Evolutionary conservation across 768 basidiomycete species (phyloP).

Genomic region (Crassisporium funariophilum): DNA sequence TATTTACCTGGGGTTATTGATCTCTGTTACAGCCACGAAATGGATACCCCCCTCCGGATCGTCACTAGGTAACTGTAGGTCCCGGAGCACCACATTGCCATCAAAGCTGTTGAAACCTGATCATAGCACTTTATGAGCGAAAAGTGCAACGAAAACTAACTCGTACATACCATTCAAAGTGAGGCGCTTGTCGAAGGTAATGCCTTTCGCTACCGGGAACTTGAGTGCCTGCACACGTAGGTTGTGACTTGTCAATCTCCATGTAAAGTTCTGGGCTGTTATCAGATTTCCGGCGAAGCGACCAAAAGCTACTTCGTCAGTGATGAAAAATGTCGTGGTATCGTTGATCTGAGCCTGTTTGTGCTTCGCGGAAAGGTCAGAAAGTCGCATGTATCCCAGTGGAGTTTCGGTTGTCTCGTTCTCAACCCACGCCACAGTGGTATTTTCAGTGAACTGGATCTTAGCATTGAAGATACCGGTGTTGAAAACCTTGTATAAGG

Average conservation of each 20-base stretch:
- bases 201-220: slow-evolving; percentile 66
- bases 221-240: slow-evolving; percentile 65
- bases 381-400: slow-evolving; percentile 57
- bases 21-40: slow-evolving; percentile 55
- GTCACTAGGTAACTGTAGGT: slow-evolving; percentile 68
- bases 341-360: slow-evolving; percentile 67
- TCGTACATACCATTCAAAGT: slow-evolving; percentile 50
- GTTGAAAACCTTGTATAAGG: slow-evolving; percentile 53
- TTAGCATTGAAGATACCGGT: slow-evolving; percentile 66
- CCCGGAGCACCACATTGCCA: slow-evolving; percentile 53
- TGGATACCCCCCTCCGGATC: slow-evolving; percentile 68
- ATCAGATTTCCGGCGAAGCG: slow-evolving; percentile 65
- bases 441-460: slow-evolving; percentile 59
- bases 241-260: slow-evolving; percentile 59
- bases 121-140: background rate
- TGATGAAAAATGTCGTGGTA: slow-evolving; percentile 57
- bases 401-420: slow-evolving; percentile 44
- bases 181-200: slow-evolving; percentile 64
- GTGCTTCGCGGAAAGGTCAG: slow-evolving; percentile 46
- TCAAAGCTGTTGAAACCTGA: slow-evolving; percentile 64
- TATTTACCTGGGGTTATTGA: slow-evolving; percentile 64
- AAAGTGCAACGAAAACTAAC: background rate
- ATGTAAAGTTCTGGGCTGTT: slow-evolving; percentile 67
- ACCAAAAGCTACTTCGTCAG: slow-evolving; percentile 58
- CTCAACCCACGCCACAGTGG: slow-evolving; percentile 61